These are phyloP conservation scores for Seiridium unicorne DNA, from an alignment of 2,329 filamentous ascomycete species.

Conservation along the genomic window DNA sequence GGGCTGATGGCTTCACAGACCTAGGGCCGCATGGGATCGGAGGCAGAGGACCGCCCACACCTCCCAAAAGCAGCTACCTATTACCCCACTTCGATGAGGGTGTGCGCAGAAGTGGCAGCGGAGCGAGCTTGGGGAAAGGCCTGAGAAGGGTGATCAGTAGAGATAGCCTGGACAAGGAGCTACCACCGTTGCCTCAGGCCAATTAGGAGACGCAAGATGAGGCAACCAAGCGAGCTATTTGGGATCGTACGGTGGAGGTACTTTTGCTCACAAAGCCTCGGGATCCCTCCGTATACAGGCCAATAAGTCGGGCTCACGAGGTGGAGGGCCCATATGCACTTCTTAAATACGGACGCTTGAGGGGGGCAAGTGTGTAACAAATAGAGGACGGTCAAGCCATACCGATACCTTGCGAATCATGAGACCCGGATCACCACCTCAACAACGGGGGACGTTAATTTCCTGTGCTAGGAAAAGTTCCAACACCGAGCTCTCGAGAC, in stretches of 20 bases:
- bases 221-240: background rate
- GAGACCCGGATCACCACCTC: background rate
- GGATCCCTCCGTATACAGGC: background rate
- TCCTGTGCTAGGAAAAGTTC: too few species aligned
- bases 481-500: too few species aligned
- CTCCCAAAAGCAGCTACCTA: slow-evolving; percentile 39
- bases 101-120: slow-evolving; percentile 18
- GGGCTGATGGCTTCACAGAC: slow-evolving; percentile 32
- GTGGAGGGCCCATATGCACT: background rate
- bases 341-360: background rate
- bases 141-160: slow-evolving; percentile 42
- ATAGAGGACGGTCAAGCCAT: background rate
- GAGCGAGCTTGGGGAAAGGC: slow-evolving; percentile 29
- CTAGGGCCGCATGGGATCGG: slow-evolving; percentile 28
- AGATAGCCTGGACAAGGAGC: slow-evolving; percentile 58
- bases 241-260: background rate
- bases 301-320: background rate
- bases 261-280: background rate
- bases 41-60: slow-evolving; percentile 41
- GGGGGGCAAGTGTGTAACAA: background rate
- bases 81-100: slow-evolving; percentile 32
- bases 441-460: too few species aligned
- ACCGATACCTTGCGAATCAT: background rate
- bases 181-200: slow-evolving; percentile 52
- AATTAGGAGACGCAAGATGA: slow-evolving; percentile 10